Percentiles rank a stretch among this genome's conserved stretches.
Conservation (phyloP, 2,329 filamentous ascomycete genomes). For the Sporothrix dimorphospora region DNA sequence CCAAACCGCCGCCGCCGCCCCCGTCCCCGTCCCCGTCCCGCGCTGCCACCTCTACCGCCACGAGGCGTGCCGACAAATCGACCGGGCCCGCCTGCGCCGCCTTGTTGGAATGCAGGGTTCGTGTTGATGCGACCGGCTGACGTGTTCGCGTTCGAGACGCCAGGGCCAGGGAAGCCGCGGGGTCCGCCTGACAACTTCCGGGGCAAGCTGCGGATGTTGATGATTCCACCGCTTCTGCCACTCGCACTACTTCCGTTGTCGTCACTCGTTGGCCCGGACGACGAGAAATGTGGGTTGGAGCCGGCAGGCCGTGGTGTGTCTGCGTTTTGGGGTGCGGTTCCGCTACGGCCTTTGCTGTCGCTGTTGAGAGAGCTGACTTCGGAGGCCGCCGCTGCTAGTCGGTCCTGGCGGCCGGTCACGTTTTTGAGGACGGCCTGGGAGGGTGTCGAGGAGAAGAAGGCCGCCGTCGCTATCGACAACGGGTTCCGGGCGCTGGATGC, state of each 20-base stretch:
- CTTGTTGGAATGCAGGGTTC: neutral
- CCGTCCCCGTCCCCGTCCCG: neutral
- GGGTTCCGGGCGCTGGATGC: neutral
- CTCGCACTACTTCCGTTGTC: neutral
- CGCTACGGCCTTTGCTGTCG: neutral
- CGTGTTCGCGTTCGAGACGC: constrained; percentile 19
- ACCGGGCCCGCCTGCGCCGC: neutral
- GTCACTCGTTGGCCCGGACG: neutral
- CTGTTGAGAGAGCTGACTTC: constrained; percentile 34
- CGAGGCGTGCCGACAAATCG: constrained; percentile 16
- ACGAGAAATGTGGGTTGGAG: neutral
- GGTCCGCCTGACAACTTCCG: constrained; percentile 11
- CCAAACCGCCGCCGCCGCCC: too few relatives aligned
- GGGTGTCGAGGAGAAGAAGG: constrained; percentile 32
- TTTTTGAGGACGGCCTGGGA: constrained; percentile 30
- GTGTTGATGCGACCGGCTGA: neutral
- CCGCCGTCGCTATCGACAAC: neutral
- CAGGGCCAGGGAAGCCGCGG: neutral
- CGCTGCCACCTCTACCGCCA: constrained; percentile 17
- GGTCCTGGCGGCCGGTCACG: constrained; percentile 31
- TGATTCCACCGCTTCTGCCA: constrained; percentile 30
- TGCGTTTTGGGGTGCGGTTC: constrained; percentile 22
- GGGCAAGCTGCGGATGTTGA: constrained; percentile 39
- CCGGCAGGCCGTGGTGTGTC: neutral
- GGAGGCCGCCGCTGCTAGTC: constrained; percentile 36